Evolutionary conservation across 768 basidiomycete species (phyloP).

Genomic region (Hygrophorus russula): DNA sequence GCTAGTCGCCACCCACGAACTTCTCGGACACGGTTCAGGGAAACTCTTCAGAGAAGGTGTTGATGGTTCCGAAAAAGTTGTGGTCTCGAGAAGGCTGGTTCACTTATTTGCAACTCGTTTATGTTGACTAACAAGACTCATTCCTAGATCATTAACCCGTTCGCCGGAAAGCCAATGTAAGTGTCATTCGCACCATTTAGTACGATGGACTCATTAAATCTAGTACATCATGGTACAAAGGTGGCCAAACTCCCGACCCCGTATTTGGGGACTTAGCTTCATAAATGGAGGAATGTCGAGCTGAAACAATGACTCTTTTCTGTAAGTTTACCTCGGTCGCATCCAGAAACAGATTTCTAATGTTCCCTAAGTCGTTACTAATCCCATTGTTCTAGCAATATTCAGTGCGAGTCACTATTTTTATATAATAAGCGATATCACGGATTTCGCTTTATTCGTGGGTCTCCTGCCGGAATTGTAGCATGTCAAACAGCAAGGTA

Average conservation of each 20-base stretch:
- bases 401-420: constrained; percentile 45
- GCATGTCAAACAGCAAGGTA: constrained; percentile 57
- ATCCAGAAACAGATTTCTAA: constrained; percentile 1
- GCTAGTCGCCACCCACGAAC: constrained; percentile 85
- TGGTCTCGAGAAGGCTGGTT: constrained; percentile 47
- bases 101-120: neutral
- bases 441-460: neutral
- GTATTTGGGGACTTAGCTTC: constrained; percentile 83
- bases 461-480: constrained; percentile 16
- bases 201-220: neutral
- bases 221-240: constrained; percentile 80
- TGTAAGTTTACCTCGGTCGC: constrained; percentile 31
- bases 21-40: constrained; percentile 79
- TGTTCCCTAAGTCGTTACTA: constrained; percentile 49
- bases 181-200: constrained; percentile 11
- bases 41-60: constrained; percentile 70
- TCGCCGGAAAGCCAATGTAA: constrained; percentile 68
- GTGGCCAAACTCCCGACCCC: constrained; percentile 74
- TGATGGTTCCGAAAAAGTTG: constrained; percentile 78
- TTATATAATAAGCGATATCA: no score
- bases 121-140: neutral
- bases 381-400: constrained; percentile 65
- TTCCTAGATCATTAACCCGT: constrained; percentile 62
- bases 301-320: constrained; percentile 77
- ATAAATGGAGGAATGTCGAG: constrained; percentile 90